Conservation (phyloP, 352 stramenopile genomes). For the Bremia lactucae region DNA sequence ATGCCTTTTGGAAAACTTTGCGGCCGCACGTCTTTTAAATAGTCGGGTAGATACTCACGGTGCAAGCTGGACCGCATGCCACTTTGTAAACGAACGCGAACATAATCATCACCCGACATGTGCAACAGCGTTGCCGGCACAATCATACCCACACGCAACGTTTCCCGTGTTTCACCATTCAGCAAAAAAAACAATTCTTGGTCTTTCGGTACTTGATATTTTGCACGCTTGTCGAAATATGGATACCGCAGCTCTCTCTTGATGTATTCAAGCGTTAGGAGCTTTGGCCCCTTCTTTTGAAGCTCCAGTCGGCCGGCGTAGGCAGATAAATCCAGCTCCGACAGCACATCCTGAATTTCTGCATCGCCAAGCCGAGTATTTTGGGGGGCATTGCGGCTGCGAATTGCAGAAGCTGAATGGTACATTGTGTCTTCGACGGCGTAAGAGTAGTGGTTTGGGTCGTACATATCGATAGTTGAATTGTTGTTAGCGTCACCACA, state of each 20-base stretch:
- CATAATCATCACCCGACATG: constrained; percentile 76
- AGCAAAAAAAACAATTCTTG: constrained; percentile 84
- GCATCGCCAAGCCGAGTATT: constrained; percentile 52
- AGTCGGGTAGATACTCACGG: constrained; percentile 70
- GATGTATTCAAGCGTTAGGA: constrained; percentile 82
- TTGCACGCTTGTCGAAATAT: constrained; percentile 82
- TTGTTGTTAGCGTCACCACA: constrained; percentile 87
- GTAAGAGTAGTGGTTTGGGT: constrained; percentile 86
- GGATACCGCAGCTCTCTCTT: constrained; percentile 84
- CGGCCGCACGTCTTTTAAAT: constrained; percentile 50
- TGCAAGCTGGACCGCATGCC: constrained; percentile 72
- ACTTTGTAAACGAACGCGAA: constrained; percentile 76
- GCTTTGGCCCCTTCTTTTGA: constrained; percentile 84
- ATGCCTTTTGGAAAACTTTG: constrained; percentile 71
- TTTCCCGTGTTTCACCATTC: constrained; percentile 75
- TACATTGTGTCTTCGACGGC: constrained; percentile 88
- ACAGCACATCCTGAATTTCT: constrained; percentile 82
- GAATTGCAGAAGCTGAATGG: constrained; percentile 78
- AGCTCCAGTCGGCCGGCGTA: constrained; percentile 80
- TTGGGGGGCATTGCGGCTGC: constrained; percentile 40
- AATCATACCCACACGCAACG: constrained; percentile 76
- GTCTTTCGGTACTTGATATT: constrained; percentile 76
- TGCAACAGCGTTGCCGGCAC: constrained; percentile 76
- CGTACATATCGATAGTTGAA: constrained; percentile 86
- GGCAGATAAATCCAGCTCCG: constrained; percentile 77